Conservation (phyloP, 805 yeast genomes). For the Ogataea ganodermae region DNA sequence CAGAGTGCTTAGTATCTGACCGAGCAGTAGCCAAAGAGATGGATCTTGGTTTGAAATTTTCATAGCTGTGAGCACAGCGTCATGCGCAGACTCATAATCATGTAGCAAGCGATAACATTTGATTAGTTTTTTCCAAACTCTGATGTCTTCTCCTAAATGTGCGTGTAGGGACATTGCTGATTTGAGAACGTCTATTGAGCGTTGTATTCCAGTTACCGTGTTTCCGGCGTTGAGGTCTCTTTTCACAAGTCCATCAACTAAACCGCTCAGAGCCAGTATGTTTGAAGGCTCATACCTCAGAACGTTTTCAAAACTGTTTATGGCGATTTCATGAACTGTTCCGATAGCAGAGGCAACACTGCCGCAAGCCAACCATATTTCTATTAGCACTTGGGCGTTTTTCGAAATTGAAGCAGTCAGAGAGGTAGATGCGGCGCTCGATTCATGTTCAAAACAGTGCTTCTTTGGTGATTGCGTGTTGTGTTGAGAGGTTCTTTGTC, state of each 20-base stretch:
- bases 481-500: neutral
- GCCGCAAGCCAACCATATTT: constrained; percentile 50
- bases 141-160: constrained; percentile 39
- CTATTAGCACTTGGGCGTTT: constrained; percentile 8
- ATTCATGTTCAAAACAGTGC: neutral
- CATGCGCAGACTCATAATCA: constrained; percentile 54
- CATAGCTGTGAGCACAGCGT: constrained; percentile 23
- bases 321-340: constrained; percentile 39
- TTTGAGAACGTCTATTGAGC: constrained; percentile 43
- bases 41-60: constrained; percentile 37
- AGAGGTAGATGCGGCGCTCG: neutral
- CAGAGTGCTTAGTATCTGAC: constrained; percentile 48
- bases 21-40: constrained; percentile 48
- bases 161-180: constrained; percentile 41
- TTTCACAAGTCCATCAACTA: constrained; percentile 42
- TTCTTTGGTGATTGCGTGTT: neutral
- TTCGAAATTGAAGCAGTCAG: constrained; percentile 3
- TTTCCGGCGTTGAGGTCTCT: constrained; percentile 41
- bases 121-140: constrained; percentile 51
- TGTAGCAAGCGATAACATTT: constrained; percentile 51
- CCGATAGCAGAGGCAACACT: constrained; percentile 47
- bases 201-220: constrained; percentile 39
- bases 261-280: constrained; percentile 43
- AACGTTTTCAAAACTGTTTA: constrained; percentile 45
- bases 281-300: constrained; percentile 44